These are phyloP conservation scores for Cryptococcus floricola DNA, from an alignment of 1,284 basidiomycete species.

Conservation along the genomic window DNA sequence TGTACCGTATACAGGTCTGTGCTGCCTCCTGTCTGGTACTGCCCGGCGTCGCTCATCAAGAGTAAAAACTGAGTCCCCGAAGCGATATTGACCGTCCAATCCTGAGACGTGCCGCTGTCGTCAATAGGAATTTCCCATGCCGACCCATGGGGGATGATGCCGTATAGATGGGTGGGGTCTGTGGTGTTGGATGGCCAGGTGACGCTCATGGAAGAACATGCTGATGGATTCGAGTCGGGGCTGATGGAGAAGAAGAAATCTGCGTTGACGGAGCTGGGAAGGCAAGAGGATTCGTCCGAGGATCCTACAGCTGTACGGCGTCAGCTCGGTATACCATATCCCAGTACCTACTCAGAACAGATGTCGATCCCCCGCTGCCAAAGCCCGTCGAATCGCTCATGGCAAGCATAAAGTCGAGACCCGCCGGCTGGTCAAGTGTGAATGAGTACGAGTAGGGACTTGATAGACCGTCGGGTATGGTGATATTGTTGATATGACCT, in stretches of 20 bases:
- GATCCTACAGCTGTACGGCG: conserved; percentile 29
- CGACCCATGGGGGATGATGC: conserved; percentile 37
- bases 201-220: conserved; percentile 30
- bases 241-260: conserved; percentile 38
- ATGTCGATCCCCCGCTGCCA: conserved; percentile 37
- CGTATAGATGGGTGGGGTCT: conserved; percentile 32
- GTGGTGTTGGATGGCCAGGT: conserved; percentile 34
- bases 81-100: conserved; percentile 38
- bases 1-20: conserved; percentile 26
- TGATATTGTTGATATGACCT: conserved; percentile 34
- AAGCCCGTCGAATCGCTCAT: conserved; percentile 41
- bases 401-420: conserved; percentile 33
- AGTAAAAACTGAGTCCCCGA: conserved; percentile 34
- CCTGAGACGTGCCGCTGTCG: conserved; percentile 13
- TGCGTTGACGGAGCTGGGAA: conserved; percentile 24
- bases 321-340: too few species aligned
- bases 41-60: conserved; percentile 38
- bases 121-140: conserved; percentile 37
- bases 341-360: conserved; percentile 29
- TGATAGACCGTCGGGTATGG: conserved; percentile 26
- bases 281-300: conserved; percentile 27
- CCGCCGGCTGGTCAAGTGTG: conserved; percentile 29
- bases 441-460: conserved; percentile 26
- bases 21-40: conserved; percentile 37
- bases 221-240: conserved; percentile 25